Evolutionary conservation across 345 rosid genomes (phyloP).

Genomic region (Gossypium ekmanianum): DNA sequence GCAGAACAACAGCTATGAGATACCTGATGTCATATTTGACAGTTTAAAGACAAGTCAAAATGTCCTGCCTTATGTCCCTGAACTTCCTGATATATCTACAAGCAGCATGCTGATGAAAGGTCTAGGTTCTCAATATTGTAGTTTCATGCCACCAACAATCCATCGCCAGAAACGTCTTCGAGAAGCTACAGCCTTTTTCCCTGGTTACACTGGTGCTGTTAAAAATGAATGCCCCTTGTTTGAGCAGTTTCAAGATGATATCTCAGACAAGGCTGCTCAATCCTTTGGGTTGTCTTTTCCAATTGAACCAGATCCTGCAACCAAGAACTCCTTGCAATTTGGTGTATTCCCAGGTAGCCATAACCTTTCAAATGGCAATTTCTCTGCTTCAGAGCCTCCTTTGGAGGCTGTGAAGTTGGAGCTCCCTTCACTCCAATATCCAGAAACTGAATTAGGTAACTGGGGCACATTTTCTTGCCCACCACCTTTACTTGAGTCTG

Average conservation of each 20-base stretch:
- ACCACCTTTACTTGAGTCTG: slow-evolving; percentile 65
- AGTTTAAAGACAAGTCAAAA: slow-evolving; percentile 50
- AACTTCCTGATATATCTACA: slow-evolving; percentile 52
- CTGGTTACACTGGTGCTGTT: slow-evolving; percentile 39
- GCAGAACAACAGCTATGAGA: slow-evolving; percentile 50
- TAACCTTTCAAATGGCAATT: slow-evolving; percentile 72
- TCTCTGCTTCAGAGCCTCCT: slow-evolving; percentile 78
- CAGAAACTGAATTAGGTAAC: slow-evolving; percentile 70
- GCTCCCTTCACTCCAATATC: slow-evolving; percentile 99
- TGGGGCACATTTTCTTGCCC: slow-evolving; percentile 64
- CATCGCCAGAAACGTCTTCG: slow-evolving; percentile 32
- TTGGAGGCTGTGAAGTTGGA: slow-evolving; percentile 91
- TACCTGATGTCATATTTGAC: slow-evolving; percentile 68
- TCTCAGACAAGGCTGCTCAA: slow-evolving; percentile 37
- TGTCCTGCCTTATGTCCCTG: slow-evolving; percentile 49
- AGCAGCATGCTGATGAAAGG: slow-evolving; percentile 63
- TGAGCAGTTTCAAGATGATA: slow-evolving; percentile 46
- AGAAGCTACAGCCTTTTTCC: slow-evolving; percentile 24
- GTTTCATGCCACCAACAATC: slow-evolving; percentile 48
- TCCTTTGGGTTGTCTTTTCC: slow-evolving; percentile 54
- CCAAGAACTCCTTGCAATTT: slow-evolving; percentile 41
- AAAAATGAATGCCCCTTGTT: slow-evolving; percentile 45
- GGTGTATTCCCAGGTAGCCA: slow-evolving; percentile 67
- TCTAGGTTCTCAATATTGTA: slow-evolving; percentile 47
- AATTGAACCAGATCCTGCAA: slow-evolving; percentile 48